phyloP scores from a whole-genome alignment of 2,329 filamentous ascomycete genomes.

The Tolypocladium pustulatum region DNA sequence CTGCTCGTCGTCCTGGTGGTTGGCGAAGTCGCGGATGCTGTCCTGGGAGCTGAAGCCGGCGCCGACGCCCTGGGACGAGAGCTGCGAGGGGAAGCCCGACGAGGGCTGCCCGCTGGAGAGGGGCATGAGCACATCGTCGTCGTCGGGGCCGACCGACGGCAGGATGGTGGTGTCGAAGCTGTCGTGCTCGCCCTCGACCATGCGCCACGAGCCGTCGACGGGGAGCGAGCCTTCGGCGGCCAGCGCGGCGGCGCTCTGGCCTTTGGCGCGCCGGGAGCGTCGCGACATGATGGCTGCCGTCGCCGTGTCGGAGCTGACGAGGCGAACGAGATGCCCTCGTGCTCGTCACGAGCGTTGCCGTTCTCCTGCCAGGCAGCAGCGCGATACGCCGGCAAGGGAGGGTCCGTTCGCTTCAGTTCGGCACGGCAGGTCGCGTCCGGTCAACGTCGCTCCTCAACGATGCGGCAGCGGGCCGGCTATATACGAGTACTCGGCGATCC shows the following conservation, averaged over 20 bases:
- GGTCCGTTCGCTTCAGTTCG: neutral
- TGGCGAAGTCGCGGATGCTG: conserved; percentile 43
- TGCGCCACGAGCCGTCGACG: conserved; percentile 47
- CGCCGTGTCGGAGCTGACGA: too few species aligned
- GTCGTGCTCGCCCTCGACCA: conserved; percentile 51
- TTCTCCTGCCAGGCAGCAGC: neutral
- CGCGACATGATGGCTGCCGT: conserved; percentile 1
- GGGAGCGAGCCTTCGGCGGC: conserved; percentile 20
- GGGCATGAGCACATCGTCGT: conserved; percentile 22
- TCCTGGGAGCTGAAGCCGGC: conserved; percentile 39
- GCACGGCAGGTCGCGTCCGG: neutral
- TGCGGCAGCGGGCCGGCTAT: neutral
- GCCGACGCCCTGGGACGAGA: conserved; percentile 20
- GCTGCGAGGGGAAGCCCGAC: conserved; percentile 33
- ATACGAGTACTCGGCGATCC: neutral
- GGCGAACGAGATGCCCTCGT: neutral
- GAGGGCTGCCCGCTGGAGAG: conserved; percentile 27
- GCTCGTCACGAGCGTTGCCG: neutral
- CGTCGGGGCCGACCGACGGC: conserved; percentile 28
- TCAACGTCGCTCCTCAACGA: neutral
- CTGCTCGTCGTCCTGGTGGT: conserved; percentile 43
- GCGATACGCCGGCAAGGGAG: neutral
- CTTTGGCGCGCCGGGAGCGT: neutral
- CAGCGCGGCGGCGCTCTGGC: conserved; percentile 2
- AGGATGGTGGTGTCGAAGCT: conserved; percentile 48